phyloP scores from a whole-genome alignment of 2,329 filamentous ascomycete species.

The Aspergillus aculeatus region DNA sequence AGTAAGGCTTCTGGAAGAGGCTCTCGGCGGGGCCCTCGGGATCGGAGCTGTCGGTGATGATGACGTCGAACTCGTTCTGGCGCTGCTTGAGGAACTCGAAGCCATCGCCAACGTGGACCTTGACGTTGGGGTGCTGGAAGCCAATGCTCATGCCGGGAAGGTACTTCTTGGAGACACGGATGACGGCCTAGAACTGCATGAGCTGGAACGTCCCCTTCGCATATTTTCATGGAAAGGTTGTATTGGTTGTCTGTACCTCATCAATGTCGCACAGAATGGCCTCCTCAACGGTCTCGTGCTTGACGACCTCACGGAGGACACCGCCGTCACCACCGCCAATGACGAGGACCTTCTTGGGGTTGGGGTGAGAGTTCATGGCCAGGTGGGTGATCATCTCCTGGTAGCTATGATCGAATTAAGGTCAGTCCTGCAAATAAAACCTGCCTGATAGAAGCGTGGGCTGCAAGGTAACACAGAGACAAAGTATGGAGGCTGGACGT shows the following conservation, averaged over 20 bases:
- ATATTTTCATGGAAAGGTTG: conserved; percentile 5
- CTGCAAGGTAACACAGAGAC: not conserved
- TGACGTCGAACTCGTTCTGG: conserved; percentile 97
- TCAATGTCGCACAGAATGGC: conserved; percentile 98
- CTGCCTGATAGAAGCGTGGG: not conserved
- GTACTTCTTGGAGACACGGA: conserved; percentile 97
- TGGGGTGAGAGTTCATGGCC: conserved; percentile 96
- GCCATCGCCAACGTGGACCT: conserved; percentile 89
- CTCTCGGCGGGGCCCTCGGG: conserved; percentile 94
- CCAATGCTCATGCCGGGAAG: conserved; percentile 90
- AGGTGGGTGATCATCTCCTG: conserved; percentile 99
- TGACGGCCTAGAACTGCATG: conserved; percentile 66
- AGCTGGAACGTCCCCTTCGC: not conserved
- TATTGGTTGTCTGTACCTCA: conserved; percentile 57
- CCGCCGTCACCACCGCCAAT: conserved; percentile 97
- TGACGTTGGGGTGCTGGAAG: conserved; percentile 91
- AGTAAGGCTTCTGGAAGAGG: conserved; percentile 98
- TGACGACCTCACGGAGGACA: conserved; percentile 96
- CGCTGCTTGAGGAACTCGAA: conserved; percentile 98
- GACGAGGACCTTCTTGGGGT: conserved; percentile 97
- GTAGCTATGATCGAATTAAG: conserved; percentile 54
- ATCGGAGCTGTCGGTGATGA: conserved; percentile 98
- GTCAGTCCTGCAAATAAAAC: not conserved
- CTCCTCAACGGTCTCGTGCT: conserved; percentile 96
- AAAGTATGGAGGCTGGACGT: conserved; percentile 31